Evolutionary conservation across 176 grass and related monocot genomes (phyloP), one percentile per base, ranked within the genome.

Genomic region (Paspalum vaginatum): DNA sequence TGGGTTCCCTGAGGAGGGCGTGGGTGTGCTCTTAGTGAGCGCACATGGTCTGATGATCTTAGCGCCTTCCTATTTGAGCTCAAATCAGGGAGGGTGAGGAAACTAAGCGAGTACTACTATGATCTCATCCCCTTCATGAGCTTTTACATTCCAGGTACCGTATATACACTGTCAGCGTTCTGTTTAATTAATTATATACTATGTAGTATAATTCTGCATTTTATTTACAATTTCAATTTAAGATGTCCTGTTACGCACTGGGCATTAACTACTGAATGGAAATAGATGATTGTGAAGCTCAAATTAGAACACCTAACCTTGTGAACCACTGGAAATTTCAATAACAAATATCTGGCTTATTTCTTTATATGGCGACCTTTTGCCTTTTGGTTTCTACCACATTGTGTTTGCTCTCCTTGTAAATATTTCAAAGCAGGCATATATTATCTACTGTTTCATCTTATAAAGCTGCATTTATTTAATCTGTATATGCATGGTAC

Each of bases 41-140:
- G 8, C 5, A 2, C 0, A 2, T 4, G 15, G 62, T 18, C 0
- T 7, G n/a, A n/a, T n/a, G n/a, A n/a, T n/a, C n/a, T n/a, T n/a
- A n/a, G n/a, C n/a, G n/a, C n/a, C 62, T 65, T 65, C 37, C 40
- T 16, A 16, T 5, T 65, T 41, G 62, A 65, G 17, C 15, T 65
- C 3, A 65, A 41, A 0, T 65, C 62, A 20, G 62, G 12, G 38
- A 7, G 17, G 27, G 15, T 41, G 38, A 65, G 38, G 16, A 41
- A 65, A 15, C 32, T 41, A 18, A 2, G 62, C 16, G 8, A 20
- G 16, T 4, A 3, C 2, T 10, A 4, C 8, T 20, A 41, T 0
- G 11, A 2, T 0, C 0, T 20, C 38, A 5, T 41, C 14, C 62
- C 62, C 38, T 65, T 65, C 38, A 41, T 65, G 38, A 65, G 37